A percentile compares a stretch with the other conserved stretches of the same genome.
These are phyloP conservation scores for Xylaria sp. DNA, from an alignment of 2,329 filamentous ascomycete species.

Conservation along the genomic window DNA sequence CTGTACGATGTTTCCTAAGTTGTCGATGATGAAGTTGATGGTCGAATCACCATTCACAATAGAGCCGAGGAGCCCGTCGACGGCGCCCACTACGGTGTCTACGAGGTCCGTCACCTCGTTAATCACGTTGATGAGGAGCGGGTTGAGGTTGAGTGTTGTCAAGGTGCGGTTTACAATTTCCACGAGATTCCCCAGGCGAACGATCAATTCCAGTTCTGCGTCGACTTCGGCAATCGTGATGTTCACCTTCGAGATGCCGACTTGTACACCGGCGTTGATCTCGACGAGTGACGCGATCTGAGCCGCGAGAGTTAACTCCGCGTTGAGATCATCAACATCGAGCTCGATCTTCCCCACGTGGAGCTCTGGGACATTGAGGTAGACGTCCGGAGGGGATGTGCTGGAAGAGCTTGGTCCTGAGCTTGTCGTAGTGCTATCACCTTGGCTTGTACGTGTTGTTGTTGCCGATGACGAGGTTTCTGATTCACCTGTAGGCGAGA, in stretches of 20 bases:
- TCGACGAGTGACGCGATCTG: constrained; percentile 63
- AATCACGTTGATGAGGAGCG: constrained; percentile 61
- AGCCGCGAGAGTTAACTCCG: constrained; percentile 65
- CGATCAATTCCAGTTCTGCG: constrained; percentile 63
- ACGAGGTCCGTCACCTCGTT: constrained; percentile 60
- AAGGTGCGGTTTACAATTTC: constrained; percentile 67
- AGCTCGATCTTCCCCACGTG: constrained; percentile 65
- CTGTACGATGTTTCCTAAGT: constrained; percentile 67
- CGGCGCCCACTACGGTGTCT: constrained; percentile 59
- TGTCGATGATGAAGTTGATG: constrained; percentile 63
- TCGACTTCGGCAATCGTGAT: constrained; percentile 66
- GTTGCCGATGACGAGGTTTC: constrained; percentile 30
- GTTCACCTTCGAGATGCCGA: constrained; percentile 58
- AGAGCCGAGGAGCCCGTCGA: constrained; percentile 63
- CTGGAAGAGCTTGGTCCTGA: constrained; percentile 36
- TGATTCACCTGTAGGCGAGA: constrained; percentile 19
- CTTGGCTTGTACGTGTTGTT: constrained; percentile 29
- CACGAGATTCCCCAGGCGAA: constrained; percentile 64
- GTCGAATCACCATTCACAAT: constrained; percentile 61
- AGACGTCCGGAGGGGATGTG: constrained; percentile 59
- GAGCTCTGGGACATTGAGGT: constrained; percentile 62
- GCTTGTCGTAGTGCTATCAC: constrained; percentile 30
- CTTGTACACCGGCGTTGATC: constrained; percentile 59
- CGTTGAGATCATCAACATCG: constrained; percentile 62
- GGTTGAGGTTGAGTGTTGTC: constrained; percentile 64